phyloP scores from a whole-genome alignment of 2,329 filamentous ascomycete species.

The Raffaelea arxii region DNA sequence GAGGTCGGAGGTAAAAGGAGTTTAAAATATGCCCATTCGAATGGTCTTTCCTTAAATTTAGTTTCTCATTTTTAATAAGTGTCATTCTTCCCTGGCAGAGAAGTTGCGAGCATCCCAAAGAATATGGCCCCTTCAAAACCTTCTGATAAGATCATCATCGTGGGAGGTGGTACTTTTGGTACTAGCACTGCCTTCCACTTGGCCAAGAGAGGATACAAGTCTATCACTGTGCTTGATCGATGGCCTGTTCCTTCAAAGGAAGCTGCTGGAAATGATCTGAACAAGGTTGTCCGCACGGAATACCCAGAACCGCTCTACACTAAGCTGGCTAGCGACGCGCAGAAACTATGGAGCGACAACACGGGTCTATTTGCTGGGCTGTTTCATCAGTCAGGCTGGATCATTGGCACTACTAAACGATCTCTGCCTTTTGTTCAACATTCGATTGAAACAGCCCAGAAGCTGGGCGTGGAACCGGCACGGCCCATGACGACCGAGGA shows the following conservation, averaged over 20 bases:
- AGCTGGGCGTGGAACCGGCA: neutral
- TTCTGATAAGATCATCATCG: conserved; percentile 23
- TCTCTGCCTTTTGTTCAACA: neutral
- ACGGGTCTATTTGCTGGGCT: conserved; percentile 5
- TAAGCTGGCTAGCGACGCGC: conserved; percentile 27
- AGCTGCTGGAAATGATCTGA: conserved; percentile 47
- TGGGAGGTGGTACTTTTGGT: conserved; percentile 37
- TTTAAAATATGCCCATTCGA: no score
- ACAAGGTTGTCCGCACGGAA: conserved; percentile 51
- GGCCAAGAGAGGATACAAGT: conserved; percentile 28
- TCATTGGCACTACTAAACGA: conserved; percentile 1
- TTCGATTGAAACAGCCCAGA: conserved; percentile 3
- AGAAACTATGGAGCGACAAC: conserved; percentile 1
- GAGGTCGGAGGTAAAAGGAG: no score
- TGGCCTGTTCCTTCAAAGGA: conserved; percentile 26
- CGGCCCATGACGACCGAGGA: neutral
- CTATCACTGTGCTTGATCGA: conserved; percentile 41
- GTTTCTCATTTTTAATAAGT: no score
- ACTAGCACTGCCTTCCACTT: conserved; percentile 41
- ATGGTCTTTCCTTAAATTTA: no score
- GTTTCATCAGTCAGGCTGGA: conserved; percentile 6
- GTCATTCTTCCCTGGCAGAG: no score
- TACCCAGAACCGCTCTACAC: conserved; percentile 49
- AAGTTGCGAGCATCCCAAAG: no score
- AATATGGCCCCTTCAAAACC: conserved; percentile 1